A percentile compares a stretch with the other conserved stretches of the same genome.
phyloP scores from a whole-genome alignment of 2,329 filamentous ascomycete genomes.

The Penicillium verrucosum region DNA sequence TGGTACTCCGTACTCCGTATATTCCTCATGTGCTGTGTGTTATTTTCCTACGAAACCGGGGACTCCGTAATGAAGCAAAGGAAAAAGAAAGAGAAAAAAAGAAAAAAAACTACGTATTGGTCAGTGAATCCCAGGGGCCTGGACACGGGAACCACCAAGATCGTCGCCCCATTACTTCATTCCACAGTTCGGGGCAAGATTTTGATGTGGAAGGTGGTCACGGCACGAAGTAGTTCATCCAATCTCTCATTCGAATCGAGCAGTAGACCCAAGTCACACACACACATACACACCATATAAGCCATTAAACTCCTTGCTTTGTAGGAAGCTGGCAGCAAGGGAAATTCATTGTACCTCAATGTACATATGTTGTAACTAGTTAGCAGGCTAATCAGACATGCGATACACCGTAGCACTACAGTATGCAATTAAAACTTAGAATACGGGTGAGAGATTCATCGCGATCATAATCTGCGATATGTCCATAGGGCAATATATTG shows the following conservation, averaged over 20 bases:
- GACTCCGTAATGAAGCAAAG: background rate
- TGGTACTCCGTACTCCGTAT: background rate
- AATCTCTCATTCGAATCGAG: background rate
- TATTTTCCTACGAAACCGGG: background rate
- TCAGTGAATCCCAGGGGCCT: conserved; percentile 10
- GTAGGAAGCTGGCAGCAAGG: background rate
- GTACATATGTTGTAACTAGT: no score
- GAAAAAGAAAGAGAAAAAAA: no score
- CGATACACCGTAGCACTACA: background rate
- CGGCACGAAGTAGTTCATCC: background rate
- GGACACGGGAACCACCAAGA: conserved; percentile 15
- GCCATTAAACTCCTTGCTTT: background rate
- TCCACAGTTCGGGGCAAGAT: background rate
- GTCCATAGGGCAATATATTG: background rate
- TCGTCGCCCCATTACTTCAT: conserved; percentile 9
- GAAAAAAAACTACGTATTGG: background rate
- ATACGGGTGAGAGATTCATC: background rate
- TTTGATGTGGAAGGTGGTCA: background rate
- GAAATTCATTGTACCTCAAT: background rate
- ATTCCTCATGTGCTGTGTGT: background rate
- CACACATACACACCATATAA: background rate
- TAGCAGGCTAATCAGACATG: background rate
- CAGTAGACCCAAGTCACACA: background rate
- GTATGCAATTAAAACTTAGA: background rate
- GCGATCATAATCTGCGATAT: background rate